Evolutionary conservation across 192 early-diverging fungal genomes (phyloP).

Genomic region (Linnemannia elongata): DNA sequence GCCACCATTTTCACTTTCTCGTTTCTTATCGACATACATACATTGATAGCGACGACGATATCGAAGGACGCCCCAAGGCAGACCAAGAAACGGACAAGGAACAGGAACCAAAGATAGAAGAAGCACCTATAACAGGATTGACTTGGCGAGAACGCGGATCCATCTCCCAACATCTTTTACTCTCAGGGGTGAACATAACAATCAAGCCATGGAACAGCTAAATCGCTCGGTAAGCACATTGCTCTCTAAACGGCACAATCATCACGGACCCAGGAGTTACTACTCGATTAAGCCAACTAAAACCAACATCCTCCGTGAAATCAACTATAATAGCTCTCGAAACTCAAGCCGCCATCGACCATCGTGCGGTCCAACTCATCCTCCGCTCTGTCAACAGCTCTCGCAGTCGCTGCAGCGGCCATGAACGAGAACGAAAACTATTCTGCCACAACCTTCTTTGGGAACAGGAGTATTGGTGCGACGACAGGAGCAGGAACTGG

Average conservation of each 20-base stretch:
- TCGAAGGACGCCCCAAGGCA: neutral
- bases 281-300: neutral
- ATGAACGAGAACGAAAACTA: neutral
- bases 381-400: conserved; percentile 1
- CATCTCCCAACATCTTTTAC: too few relatives aligned
- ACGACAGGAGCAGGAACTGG: neutral
- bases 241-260: neutral
- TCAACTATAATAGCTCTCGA: neutral
- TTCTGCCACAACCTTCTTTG: neutral
- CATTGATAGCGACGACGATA: neutral
- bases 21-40: neutral
- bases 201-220: conserved; percentile 8
- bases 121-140: too few relatives aligned
- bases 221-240: conserved; percentile 10
- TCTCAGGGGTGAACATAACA: neutral
- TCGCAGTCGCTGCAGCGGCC: conserved; percentile 6
- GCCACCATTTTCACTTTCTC: neutral
- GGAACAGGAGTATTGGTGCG: neutral
- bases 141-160: too few relatives aligned
- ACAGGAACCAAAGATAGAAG: too few relatives aligned
- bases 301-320: neutral
- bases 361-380: conserved; percentile 12
- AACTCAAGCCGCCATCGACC: conserved; percentile 13
- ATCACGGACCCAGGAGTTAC: neutral
- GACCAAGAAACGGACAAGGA: neutral